Percentiles rank a stretch among this genome's conserved stretches.
These are phyloP conservation scores for Nadsonia starkeyi-henricii DNA, from an alignment of 1,139 yeast genomes.

Conservation along the genomic window DNA sequence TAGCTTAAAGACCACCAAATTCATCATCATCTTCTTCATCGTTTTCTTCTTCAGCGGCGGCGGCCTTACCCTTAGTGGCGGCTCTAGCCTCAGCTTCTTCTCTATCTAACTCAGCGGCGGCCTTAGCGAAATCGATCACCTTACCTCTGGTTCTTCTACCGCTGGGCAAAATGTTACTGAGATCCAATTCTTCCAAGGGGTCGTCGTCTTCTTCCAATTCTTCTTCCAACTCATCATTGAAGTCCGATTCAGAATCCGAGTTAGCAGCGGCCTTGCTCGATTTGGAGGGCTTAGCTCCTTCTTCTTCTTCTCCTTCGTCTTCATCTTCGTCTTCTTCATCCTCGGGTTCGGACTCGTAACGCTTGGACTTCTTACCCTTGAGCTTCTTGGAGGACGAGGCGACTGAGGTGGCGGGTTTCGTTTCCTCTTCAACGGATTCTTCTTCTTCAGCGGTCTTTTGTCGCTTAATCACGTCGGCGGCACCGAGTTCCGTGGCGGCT, in stretches of 20 bases:
- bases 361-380: constrained; percentile 16
- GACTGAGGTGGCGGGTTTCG: constrained; percentile 1
- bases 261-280: constrained; percentile 11
- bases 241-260: constrained; percentile 13
- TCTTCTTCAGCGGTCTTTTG: constrained; percentile 1
- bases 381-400: constrained; percentile 14
- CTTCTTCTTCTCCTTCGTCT: constrained; percentile 19
- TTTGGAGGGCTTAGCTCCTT: constrained; percentile 9
- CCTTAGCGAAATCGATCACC: constrained; percentile 73
- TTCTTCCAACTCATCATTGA: constrained; percentile 12
- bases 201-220: constrained; percentile 51
- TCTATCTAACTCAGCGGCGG: constrained; percentile 55
- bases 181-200: constrained; percentile 71
- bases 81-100: constrained; percentile 23
- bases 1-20: background rate
- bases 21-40: constrained; percentile 21
- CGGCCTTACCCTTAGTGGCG: constrained; percentile 29
- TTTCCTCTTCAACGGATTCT: constrained; percentile 2
- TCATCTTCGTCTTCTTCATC: constrained; percentile 27
- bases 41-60: constrained; percentile 3
- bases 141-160: constrained; percentile 90
- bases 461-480: constrained; percentile 10
- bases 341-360: constrained; percentile 22
- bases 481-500: constrained; percentile 2
- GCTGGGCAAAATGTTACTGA: constrained; percentile 64